Base-by-base conservation (phyloP, 805 yeast species). In the Candida taoyuanica region DNA sequence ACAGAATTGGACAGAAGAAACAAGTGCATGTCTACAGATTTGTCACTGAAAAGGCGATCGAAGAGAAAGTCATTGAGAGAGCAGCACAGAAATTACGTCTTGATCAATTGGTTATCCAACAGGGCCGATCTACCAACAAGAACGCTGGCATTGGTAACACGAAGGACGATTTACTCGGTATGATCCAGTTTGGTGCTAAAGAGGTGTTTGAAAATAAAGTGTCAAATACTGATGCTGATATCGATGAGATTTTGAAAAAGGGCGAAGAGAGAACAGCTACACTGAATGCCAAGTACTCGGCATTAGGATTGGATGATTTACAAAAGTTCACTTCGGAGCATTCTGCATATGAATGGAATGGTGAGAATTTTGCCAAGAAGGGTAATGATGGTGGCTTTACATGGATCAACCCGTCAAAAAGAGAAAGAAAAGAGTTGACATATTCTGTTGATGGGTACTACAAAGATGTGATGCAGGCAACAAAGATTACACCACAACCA, bases 131-230 rank as follows among this genome's bases (percentile, higher is more conserved):
- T 7, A 62, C 63, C 31, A 71, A 73, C 23, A 70, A 69, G 37
- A 67, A 68, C 40, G 59, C 62, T n/a, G 55, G 68, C 0, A 65
- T 76, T 42, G 85, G 83, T 14, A 80, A 71, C 49, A 63, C 73
- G 5, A 85, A 85, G 55, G 97, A 87, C 52, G 98, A 89, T 55
- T 74, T 91, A 52, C 65, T 91, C 17, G 86, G 84, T 34, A 93
- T 93, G 98, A 91, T 91, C 60, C 98, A 91, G 61, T 95, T 82
- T 61, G 98, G 98, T 42, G 98, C 98, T 2, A 81, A 83, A 57
- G 77, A 80, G 31, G 89, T 93, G 15, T 83, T 93, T 59, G 91
- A 85, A 44, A 61, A 70, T 17, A 53, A 59, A 9, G 49, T 60
- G 5, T 48, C 33, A 4, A 57, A 42, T 49, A 42, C 35, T 27